These are phyloP conservation scores for Skeletonema tropicum DNA, from an alignment of 108 stramenopile genomes.

Conservation along the genomic window DNA sequence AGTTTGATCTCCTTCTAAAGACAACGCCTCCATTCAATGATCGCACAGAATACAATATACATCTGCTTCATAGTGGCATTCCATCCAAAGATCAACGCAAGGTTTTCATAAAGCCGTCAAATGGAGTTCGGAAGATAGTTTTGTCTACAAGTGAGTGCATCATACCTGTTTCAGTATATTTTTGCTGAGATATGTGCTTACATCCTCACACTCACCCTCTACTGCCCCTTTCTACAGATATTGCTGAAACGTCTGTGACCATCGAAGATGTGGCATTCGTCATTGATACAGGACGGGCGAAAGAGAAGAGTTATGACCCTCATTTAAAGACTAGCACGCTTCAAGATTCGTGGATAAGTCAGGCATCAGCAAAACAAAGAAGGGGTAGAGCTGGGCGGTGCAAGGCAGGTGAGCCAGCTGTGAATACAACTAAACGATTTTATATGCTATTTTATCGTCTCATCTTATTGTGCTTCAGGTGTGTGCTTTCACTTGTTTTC, in stretches of 20 bases:
- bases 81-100: slow-evolving; percentile 75
- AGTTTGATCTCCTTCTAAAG: slow-evolving; percentile 61
- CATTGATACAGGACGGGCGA: slow-evolving; percentile 67
- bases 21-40: slow-evolving; percentile 66
- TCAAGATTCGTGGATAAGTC: slow-evolving; percentile 83
- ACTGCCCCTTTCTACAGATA: slow-evolving; percentile 94
- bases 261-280: slow-evolving; percentile 79
- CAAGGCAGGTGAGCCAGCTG: slow-evolving; percentile 87
- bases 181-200: slow-evolving; percentile 65
- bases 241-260: slow-evolving; percentile 60
- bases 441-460: background rate
- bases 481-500: slow-evolving; percentile 84
- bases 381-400: slow-evolving; percentile 94
- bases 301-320: slow-evolving; percentile 76
- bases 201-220: slow-evolving; percentile 71
- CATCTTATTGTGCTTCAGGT: slow-evolving; percentile 65
- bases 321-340: slow-evolving; percentile 77
- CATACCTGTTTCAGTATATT: slow-evolving; percentile 63
- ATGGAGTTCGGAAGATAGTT: slow-evolving; percentile 78
- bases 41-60: slow-evolving; percentile 48
- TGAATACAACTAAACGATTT: slow-evolving; percentile 37
- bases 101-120: slow-evolving; percentile 66
- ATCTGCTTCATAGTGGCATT: slow-evolving; percentile 89
- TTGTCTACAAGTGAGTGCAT: slow-evolving; percentile 63
- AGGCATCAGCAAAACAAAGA: slow-evolving; percentile 88